phyloP scores from a whole-genome alignment of 2,329 filamentous ascomycete genomes.

The Claviceps quebecensis region DNA sequence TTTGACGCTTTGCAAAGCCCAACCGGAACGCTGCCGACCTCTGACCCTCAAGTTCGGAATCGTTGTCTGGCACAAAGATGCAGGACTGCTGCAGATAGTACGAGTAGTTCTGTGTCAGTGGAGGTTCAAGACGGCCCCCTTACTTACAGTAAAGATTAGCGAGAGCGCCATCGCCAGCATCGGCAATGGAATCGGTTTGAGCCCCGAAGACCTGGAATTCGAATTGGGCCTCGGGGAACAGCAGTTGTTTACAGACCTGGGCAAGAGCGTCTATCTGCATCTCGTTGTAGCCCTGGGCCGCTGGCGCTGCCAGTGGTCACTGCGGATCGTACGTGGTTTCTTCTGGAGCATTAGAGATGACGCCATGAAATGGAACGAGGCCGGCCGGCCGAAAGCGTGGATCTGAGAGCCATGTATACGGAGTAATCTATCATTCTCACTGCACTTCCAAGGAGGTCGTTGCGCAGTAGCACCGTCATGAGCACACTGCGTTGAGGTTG shows the following conservation, averaged over 20 bases:
- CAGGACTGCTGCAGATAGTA: too few relatives aligned
- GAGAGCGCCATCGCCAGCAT: too few relatives aligned
- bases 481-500: not conserved
- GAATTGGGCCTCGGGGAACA: too few relatives aligned
- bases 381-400: conserved; percentile 16
- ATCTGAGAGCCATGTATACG: not conserved
- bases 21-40: too few relatives aligned
- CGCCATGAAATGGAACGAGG: conserved; percentile 26
- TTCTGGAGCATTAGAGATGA: conserved; percentile 24
- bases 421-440: not conserved
- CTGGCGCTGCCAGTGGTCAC: conserved; percentile 20
- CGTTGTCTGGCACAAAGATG: too few relatives aligned
- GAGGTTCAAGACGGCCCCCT: too few relatives aligned
- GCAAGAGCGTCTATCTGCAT: not conserved
- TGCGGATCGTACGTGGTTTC: conserved; percentile 22
- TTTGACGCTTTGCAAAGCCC: too few relatives aligned
- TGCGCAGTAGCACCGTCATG: not conserved
- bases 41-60: too few relatives aligned
- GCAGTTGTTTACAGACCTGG: not conserved
- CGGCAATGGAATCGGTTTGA: too few relatives aligned
- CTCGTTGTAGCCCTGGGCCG: conserved; percentile 10
- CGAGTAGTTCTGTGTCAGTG: too few relatives aligned
- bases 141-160: too few relatives aligned
- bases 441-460: not conserved
- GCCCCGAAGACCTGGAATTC: not conserved